Evolutionary conservation across 1,284 basidiomycete species (phyloP).

Genomic region (Cryptococcus sp.): DNA sequence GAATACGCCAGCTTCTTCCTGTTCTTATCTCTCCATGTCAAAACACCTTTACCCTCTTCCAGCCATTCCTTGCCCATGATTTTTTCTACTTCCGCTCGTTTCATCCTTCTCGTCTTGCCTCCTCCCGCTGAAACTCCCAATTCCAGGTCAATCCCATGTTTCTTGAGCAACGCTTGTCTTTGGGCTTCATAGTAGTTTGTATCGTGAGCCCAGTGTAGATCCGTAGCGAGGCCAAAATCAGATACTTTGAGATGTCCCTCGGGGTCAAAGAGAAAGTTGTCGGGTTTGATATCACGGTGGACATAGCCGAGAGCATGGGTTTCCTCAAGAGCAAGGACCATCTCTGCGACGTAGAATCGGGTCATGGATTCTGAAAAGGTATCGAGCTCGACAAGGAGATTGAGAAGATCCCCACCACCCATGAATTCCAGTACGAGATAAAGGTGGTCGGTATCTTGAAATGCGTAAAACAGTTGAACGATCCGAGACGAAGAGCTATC

Average conservation of each 20-base stretch:
- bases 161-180: conserved; percentile 76
- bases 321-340: conserved; percentile 92
- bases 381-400: conserved; percentile 88
- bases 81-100: conserved; percentile 69
- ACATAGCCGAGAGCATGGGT: conserved; percentile 94
- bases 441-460: conserved; percentile 75
- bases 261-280: conserved; percentile 91
- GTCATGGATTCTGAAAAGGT: conserved; percentile 92
- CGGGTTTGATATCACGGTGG: conserved; percentile 94
- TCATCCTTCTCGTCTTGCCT: conserved; percentile 60
- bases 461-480: conserved; percentile 80
- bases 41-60: conserved; percentile 65
- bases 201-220: conserved; percentile 64
- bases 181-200: conserved; percentile 94
- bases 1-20: conserved; percentile 91
- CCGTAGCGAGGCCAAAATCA: conserved; percentile 89
- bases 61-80: conserved; percentile 66
- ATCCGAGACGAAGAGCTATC: conserved; percentile 76
- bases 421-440: conserved; percentile 93
- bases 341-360: conserved; percentile 93
- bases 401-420: conserved; percentile 93
- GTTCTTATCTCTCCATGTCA: conserved; percentile 92
- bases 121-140: conserved; percentile 36
- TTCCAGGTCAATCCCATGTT: conserved; percentile 91
- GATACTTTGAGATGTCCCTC: conserved; percentile 90